Base-by-base conservation (phyloP, 495 filamentous ascomycete genomes). In the Terfezia boudieri region DNA sequence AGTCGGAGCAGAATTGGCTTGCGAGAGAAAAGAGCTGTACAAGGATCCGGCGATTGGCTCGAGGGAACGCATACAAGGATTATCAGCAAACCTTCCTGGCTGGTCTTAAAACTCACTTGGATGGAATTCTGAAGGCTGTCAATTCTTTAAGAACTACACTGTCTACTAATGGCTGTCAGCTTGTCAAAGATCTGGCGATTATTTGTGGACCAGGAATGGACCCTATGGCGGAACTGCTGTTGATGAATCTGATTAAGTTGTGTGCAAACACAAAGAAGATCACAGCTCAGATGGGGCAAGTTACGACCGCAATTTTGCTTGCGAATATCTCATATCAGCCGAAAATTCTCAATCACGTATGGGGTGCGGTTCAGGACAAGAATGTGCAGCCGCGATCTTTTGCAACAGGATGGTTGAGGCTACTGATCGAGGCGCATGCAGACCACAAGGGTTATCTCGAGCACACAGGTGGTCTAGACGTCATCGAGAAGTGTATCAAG, bases 261-360 rank as follows among this genome's bases (percentile, higher is more conserved):
- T 89, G 80, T 58, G 82, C 78, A 2, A 77, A 77, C 8, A 86
- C 86, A 12, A 96, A 96, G 68, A 93, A 94, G 66, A 90, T 98
- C 55, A 77, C 74, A 14, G 83, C 86, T 0, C 75, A 87, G 57
- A 78, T 81, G 56, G 86, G 82, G 37, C 86, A 92, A 66, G 64
- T 70, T 2, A 82, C 83, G 0, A 79, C 90, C 9, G 80, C 86
- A 57, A 74, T 73, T 14, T 77, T 96, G 55, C 75, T 98, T 56
- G 71, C 74, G 37, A 78, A 81, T 62, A 81, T 83, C 22, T 81
- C 86, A 0, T 95, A 84, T 66, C 84, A 76, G 53, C 65, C 71
- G 53, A 80, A 86, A 17, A 70, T 94, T 54, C 71, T 94, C 71
- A 83, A 92, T 60, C 87, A 95, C 60, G 71, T 96, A 36, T 78